Base-by-base conservation (phyloP, 768 basidiomycete species). In the Collybia mongolica region DNA sequence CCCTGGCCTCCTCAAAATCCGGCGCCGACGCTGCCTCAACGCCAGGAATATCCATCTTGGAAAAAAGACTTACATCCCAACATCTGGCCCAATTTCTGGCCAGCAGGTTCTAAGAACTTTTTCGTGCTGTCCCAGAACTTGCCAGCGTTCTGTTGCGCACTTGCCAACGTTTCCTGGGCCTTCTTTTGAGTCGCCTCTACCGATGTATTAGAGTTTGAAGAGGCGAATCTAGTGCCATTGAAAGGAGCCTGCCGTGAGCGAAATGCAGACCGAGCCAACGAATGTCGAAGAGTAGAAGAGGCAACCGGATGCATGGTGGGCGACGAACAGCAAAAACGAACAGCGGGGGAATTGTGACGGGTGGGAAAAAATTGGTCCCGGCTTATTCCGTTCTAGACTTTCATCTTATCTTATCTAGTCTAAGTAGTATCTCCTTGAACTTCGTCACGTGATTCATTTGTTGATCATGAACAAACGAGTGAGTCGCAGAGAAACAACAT, bases 101-200 rank as follows among this genome's bases (percentile, higher is more conserved):
- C 75, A 36, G 68, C 60, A 46, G 76, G 75, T n/a, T 71, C 75
- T 49, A 74, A 57, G 39, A 73, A 60, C 65, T 72, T 69, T 63
- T 76, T 80, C 29, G 78, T 72, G 39, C 65, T 66, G 54, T 77
- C 76, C 60, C 80, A 77, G 15, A 80, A 69, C 62, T 80, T 75
- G 36, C 74, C 75, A 2, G 82, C 79, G 24, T 65, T 72, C 66
- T 83, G 79, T 63, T 84, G 83, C 7, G 79, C 84, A 39, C 70
- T 66, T 43, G 77, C 72, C 52, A 88, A 69, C 37, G 79, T 74
- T 46, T 90, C 84, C 67, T 88, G 82, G 5, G 86, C 84, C 65
- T 86, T 88, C 72, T 88, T 83, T 63, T 83, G 81, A 1, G 83
- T 67, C 5, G 72, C 67, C 56, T 81, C 76, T 26, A 78, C 47